phyloP scores from a whole-genome alignment of 116 monocot genomes.

The Zostera marina region DNA sequence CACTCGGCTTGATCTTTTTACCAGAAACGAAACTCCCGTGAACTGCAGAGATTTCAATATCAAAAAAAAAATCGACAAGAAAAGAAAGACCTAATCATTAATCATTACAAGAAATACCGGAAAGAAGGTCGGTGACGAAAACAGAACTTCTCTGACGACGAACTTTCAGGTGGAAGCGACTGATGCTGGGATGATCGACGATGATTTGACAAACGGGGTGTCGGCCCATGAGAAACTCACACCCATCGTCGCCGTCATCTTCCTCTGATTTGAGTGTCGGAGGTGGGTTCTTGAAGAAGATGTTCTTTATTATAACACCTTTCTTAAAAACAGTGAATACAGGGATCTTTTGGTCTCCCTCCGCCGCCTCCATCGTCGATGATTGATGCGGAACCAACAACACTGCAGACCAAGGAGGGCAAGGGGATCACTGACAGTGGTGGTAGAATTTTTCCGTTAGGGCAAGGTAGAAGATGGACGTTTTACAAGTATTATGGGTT shows the following conservation, averaged over 20 bases:
- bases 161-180: constrained; percentile 76
- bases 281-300: constrained; percentile 58
- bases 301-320: constrained; percentile 61
- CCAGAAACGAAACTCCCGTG: constrained; percentile 92
- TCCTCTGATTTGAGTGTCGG: neutral
- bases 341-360: constrained; percentile 18
- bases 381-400: no score
- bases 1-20: constrained; percentile 35
- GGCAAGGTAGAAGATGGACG: no score
- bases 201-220: constrained; percentile 83
- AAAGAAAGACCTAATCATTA: neutral
- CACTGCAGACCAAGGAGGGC: no score
- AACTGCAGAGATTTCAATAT: constrained; percentile 24
- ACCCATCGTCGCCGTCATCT: constrained; percentile 1
- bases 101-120: constrained; percentile 22
- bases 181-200: constrained; percentile 89
- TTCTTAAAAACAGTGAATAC: constrained; percentile 75
- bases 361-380: neutral
- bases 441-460: no score
- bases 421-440: no score
- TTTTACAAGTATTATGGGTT: no score
- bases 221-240: constrained; percentile 48
- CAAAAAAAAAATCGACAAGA: neutral
- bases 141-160: constrained; percentile 19
- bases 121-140: constrained; percentile 44